Conservation (phyloP, 1,284 basidiomycete species). For the Pseudozyma sp. region DNA sequence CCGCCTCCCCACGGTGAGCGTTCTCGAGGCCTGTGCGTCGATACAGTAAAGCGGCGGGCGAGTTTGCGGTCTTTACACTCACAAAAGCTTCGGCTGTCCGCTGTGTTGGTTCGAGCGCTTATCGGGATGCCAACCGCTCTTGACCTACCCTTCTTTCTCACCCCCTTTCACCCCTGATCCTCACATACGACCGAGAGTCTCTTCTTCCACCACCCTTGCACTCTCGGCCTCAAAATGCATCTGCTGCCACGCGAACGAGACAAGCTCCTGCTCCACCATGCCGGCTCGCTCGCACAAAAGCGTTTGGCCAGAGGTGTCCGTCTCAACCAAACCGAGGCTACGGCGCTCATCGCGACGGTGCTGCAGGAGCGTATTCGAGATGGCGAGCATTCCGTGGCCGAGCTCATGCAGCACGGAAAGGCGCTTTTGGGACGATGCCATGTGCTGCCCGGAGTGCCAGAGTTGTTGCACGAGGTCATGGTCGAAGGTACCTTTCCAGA, state of each 20-base stretch:
- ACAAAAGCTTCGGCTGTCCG: no score
- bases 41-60: background rate
- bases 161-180: background rate
- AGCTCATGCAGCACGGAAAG: constrained; percentile 82
- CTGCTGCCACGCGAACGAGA: constrained; percentile 65
- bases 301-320: constrained; percentile 88
- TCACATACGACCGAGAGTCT: background rate
- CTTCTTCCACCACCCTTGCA: background rate
- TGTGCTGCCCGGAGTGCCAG: constrained; percentile 78
- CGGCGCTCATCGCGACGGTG: constrained; percentile 88
- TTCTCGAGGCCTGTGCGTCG: background rate
- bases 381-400: constrained; percentile 85
- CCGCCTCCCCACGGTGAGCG: background rate
- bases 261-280: constrained; percentile 63
- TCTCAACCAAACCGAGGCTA: constrained; percentile 88
- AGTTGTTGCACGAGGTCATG: constrained; percentile 68
- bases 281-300: constrained; percentile 82
- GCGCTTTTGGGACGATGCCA: constrained; percentile 86
- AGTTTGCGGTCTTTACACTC: background rate
- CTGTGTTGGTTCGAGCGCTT: background rate
- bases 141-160: background rate
- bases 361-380: constrained; percentile 96
- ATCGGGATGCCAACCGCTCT: background rate
- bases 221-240: constrained; percentile 51
- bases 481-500: constrained; percentile 66